Evolutionary conservation across 352 stramenopile genomes (phyloP), one percentile per base, ranked within the genome.

Genomic region (Pythium biforme): DNA sequence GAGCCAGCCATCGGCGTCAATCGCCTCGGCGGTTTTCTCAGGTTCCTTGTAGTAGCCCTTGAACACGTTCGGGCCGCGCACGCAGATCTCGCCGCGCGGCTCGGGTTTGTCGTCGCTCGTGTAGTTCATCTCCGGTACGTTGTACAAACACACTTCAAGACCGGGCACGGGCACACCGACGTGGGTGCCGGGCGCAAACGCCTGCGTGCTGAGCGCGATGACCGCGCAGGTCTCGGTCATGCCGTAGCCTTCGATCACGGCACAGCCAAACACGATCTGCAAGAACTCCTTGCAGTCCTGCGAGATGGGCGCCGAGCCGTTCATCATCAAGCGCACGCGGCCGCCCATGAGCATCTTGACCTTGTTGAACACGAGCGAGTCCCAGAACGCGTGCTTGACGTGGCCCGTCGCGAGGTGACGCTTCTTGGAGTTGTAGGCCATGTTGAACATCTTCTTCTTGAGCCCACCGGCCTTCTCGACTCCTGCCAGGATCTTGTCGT

Each of bases 71-170:
- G 74, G 70, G 14, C 95, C 94, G 43, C 82, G 89, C n/a, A 94
- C 60, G 12, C 82, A 62, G 51, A 92, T 82, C 67, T 92, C 82
- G 5, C 82, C 82, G 31, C 83, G 75, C 14, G 83, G 83, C n/a
- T 72, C 73, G n/a, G 80, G 80, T 48, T 81, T 79, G 72, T 97
- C 89, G 14, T 77, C 79, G 66, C 70, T 90, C 25, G 88, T 88
- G 79, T 99, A 99, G 55, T 89, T 91, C 97, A 99, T 99, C 58
- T 99, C 97, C 0, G 94, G 89, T 10, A 99, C 94, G 73, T 99
- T 92, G 55, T 95, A 86, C 12, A 99, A 86, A 7, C 93, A 90
- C 57, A 99, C 84, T 63, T 99, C 92, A n/a, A 81, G 73, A 54
- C 80, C 90, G 34, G 86, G 68, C 41, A 94, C 75, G 6, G 96